These are phyloP conservation scores for Plectosphaerella plurivora DNA, from an alignment of 2,329 filamentous ascomycete genomes.

Conservation along the genomic window DNA sequence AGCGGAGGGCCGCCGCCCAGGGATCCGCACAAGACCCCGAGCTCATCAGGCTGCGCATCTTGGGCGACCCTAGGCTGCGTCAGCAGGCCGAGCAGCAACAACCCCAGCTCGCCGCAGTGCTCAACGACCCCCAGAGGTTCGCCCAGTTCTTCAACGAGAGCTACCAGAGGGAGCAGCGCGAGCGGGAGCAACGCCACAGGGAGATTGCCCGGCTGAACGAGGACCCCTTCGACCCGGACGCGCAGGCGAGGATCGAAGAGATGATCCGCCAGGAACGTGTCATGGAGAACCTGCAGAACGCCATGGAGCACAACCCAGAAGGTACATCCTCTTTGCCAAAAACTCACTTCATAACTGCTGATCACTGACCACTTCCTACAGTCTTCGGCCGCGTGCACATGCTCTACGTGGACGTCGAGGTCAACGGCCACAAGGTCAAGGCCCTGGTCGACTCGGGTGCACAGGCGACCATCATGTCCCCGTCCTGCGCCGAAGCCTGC, in stretches of 20 bases:
- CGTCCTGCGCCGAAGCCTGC: conserved; percentile 82
- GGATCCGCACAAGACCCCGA: conserved; percentile 64
- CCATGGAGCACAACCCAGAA: conserved; percentile 96
- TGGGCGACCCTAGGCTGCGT: conserved; percentile 72
- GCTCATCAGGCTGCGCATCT: conserved; percentile 73
- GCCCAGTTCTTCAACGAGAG: conserved; percentile 65
- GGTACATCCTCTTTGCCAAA: conserved; percentile 44
- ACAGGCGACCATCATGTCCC: conserved; percentile 98
- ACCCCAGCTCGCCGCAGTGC: conserved; percentile 70
- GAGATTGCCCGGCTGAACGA: conserved; percentile 84
- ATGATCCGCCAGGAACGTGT: conserved; percentile 94
- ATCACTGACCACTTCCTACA: conserved; percentile 29
- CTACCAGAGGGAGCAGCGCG: conserved; percentile 65
- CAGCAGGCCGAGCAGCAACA: conserved; percentile 66
- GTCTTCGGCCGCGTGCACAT: conserved; percentile 94
- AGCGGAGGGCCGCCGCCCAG: conserved; percentile 14
- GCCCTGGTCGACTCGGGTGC: conserved; percentile 96
- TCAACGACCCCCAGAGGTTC: conserved; percentile 74
- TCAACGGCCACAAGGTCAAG: conserved; percentile 89
- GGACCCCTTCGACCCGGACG: conserved; percentile 90
- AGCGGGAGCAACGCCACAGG: conserved; percentile 72
- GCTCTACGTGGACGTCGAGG: conserved; percentile 92
- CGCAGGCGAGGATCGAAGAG: conserved; percentile 89
- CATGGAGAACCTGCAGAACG: conserved; percentile 92
- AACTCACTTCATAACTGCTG: background rate